A percentile compares a stretch with the other conserved stretches of the same genome.
phyloP scores from a whole-genome alignment of 2,329 filamentous ascomycete species.

The Talaromyces marneffei region DNA sequence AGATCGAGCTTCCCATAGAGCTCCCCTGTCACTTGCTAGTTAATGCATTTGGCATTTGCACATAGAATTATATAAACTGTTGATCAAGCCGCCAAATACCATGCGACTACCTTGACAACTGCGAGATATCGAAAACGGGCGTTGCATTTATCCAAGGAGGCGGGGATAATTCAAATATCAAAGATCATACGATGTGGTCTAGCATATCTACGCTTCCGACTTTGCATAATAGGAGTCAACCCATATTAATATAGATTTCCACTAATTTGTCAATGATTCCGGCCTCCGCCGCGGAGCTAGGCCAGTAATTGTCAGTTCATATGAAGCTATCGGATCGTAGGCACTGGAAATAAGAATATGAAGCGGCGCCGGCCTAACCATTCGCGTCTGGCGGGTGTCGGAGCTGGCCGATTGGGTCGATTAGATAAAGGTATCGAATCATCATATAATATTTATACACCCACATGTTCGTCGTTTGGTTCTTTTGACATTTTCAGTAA shows the following conservation, averaged over 20 bases:
- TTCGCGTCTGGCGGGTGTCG: constrained; percentile 28
- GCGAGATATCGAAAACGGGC: not conserved
- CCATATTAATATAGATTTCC: not conserved
- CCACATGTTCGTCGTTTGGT: not conserved
- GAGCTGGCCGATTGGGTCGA: constrained; percentile 30
- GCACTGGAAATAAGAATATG: not conserved
- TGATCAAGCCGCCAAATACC: not conserved
- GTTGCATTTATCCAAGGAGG: not conserved
- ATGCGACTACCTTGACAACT: not conserved
- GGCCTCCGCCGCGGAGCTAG: not conserved
- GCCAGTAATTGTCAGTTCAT: not conserved
- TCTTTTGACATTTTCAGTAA: no score
- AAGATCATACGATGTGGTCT: not conserved
- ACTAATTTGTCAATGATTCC: not conserved
- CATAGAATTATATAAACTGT: not conserved
- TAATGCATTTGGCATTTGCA: no score
- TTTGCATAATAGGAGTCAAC: not conserved
- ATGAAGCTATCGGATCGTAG: not conserved
- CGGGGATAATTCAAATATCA: not conserved
- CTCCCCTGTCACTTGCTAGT: not conserved
- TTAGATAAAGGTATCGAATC: not conserved
- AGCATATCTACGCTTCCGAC: not conserved
- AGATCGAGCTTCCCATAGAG: not conserved
- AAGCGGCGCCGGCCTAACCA: constrained; percentile 17
- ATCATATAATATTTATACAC: not conserved